Conservation (phyloP, 116 monocot genomes). For the Posidonia oceanica region DNA sequence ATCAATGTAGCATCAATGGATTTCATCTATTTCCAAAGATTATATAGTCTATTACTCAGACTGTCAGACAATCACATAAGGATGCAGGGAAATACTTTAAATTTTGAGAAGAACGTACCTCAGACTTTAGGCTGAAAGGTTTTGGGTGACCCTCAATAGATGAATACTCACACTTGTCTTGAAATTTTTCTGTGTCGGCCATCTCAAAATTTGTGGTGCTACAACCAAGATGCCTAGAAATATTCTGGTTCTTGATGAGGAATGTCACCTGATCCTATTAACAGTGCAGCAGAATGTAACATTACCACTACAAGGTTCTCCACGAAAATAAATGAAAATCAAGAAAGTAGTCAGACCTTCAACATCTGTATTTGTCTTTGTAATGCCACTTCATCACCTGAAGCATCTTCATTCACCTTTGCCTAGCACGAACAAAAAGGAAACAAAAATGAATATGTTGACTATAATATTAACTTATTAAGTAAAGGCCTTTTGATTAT, state of each 20-base stretch:
- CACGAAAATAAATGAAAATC: background rate
- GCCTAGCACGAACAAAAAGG: conserved; percentile 27
- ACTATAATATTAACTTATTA: background rate
- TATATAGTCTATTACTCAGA: background rate
- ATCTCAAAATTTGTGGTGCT: conserved; percentile 11
- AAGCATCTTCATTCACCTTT: conserved; percentile 75
- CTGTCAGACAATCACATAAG: too few relatives aligned
- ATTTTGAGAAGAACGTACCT: background rate
- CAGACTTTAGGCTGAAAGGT: background rate
- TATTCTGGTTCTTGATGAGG: conserved; percentile 35
- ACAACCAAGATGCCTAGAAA: conserved; percentile 13
- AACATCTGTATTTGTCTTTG: conserved; percentile 46
- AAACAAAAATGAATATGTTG: background rate
- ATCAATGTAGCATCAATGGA: conserved; percentile 31
- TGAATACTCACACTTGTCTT: conserved; percentile 7
- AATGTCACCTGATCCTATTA: conserved; percentile 37
- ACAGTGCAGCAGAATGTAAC: background rate
- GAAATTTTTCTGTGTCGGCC: conserved; percentile 6
- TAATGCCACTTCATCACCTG: conserved; percentile 53
- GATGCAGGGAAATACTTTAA: too few relatives aligned
- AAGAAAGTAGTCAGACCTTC: conserved; percentile 24
- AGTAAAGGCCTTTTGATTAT: background rate
- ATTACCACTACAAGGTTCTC: background rate
- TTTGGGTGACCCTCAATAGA: background rate
- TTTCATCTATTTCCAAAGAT: conserved; percentile 20